Conservation (phyloP, 768 basidiomycete species). For the Trametes villosa region DNA sequence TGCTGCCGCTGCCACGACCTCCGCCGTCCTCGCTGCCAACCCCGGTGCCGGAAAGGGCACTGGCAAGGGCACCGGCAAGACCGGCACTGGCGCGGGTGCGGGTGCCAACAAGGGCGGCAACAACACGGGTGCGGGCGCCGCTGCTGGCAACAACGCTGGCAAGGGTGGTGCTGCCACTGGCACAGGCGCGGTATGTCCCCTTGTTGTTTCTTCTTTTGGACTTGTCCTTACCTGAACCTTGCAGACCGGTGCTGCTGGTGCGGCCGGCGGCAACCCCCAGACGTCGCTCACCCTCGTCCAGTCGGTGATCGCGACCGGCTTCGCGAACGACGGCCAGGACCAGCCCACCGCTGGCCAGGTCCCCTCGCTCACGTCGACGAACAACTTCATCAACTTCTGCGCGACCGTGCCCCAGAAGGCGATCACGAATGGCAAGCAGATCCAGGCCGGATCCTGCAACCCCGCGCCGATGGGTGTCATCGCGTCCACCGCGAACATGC, state of each 20-base stretch:
- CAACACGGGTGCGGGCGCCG: background rate
- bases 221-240: background rate
- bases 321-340: slow-evolving; percentile 53
- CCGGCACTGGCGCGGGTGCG: background rate
- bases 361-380: slow-evolving; percentile 53
- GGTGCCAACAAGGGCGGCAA: slow-evolving; percentile 5
- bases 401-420: slow-evolving; percentile 36
- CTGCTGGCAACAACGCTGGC: slow-evolving; percentile 11
- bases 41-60: slow-evolving; percentile 25
- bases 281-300: slow-evolving; percentile 45
- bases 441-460: slow-evolving; percentile 59
- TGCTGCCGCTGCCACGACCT: slow-evolving; percentile 25
- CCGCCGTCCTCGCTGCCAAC: slow-evolving; percentile 20
- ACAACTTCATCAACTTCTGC: slow-evolving; percentile 74
- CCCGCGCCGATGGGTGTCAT: slow-evolving; percentile 66
- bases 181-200: slow-evolving; percentile 10
- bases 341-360: slow-evolving; percentile 48
- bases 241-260: background rate
- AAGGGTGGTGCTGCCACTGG: background rate
- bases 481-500: slow-evolving; percentile 53
- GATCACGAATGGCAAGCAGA: slow-evolving; percentile 50
- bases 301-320: slow-evolving; percentile 47
- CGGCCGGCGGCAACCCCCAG: slow-evolving; percentile 11
- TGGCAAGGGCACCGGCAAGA: slow-evolving; percentile 7
- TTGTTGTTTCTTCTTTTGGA: background rate